phyloP scores from a whole-genome alignment of 495 filamentous ascomycete genomes.

The Penicillium steckii region DNA sequence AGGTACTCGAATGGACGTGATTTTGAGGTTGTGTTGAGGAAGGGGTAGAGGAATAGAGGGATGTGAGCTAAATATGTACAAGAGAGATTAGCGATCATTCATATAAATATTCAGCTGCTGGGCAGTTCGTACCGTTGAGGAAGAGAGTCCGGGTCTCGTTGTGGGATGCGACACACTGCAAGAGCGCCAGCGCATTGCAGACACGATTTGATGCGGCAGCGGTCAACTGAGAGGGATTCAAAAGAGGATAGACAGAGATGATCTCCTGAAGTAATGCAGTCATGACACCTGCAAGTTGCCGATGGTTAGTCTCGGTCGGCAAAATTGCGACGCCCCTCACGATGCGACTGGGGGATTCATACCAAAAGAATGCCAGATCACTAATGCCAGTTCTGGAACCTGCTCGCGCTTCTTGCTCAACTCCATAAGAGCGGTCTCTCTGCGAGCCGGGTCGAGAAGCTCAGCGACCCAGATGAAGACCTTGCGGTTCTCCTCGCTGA shows the following conservation, averaged over 20 bases:
- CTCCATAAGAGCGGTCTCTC: constrained; percentile 91
- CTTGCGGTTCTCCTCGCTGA: constrained; percentile 88
- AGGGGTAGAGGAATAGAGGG: constrained; percentile 95
- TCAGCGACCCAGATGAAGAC: constrained; percentile 93
- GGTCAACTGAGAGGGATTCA: constrained; percentile 95
- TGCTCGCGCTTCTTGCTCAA: constrained; percentile 99
- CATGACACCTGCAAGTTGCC: constrained; percentile 78
- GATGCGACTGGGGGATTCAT: constrained; percentile 34
- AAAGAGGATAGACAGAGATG: constrained; percentile 94
- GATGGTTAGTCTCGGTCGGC: constrained; percentile 26
- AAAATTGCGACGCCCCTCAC: constrained; percentile 5
- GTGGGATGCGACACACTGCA: constrained; percentile 97
- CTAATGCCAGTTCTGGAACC: constrained; percentile 92
- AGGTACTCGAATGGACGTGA: constrained; percentile 98
- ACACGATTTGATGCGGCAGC: constrained; percentile 96
- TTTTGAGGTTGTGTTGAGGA: constrained; percentile 98
- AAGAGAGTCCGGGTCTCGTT: constrained; percentile 94
- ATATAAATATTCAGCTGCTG: not conserved
- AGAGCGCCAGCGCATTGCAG: constrained; percentile 93
- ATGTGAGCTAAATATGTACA: constrained; percentile 72
- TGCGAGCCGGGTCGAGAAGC: constrained; percentile 78
- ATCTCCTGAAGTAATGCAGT: constrained; percentile 96
- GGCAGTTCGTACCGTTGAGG: constrained; percentile 67
- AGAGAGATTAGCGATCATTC: constrained; percentile 1
- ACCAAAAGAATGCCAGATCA: constrained; percentile 99